Conservation (phyloP, 176 grass and related monocot species). For the Aegilops longissima region DNA sequence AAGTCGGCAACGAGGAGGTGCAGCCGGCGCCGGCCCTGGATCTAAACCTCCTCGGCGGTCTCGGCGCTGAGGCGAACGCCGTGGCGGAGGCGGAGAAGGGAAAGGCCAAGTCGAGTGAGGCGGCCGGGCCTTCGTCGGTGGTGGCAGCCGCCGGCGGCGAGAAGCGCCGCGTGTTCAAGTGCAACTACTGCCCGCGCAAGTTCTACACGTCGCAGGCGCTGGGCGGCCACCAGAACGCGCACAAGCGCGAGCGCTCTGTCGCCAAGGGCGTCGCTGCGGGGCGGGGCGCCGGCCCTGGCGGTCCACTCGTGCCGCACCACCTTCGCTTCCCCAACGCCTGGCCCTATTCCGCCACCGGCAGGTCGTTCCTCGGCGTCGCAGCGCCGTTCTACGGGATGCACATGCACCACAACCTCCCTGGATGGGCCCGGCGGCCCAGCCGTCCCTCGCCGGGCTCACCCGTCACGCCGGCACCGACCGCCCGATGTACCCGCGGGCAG, state of each 20-base stretch:
- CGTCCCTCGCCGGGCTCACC: neutral
- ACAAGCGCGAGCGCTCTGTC: constrained; percentile 93
- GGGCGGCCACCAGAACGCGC: constrained; percentile 96
- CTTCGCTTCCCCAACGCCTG: constrained; percentile 24
- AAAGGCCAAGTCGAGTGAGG: too few species aligned
- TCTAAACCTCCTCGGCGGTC: too few species aligned
- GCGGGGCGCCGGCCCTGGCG: neutral
- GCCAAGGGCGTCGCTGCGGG: constrained; percentile 49
- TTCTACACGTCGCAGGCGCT: constrained; percentile 97
- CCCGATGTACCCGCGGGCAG: neutral
- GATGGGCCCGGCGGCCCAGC: constrained; percentile 11
- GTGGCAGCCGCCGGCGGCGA: neutral
- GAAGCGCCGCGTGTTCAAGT: constrained; percentile 61
- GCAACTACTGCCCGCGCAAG: constrained; percentile 85
- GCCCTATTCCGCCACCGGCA: constrained; percentile 15
- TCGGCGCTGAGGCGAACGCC: too few species aligned
- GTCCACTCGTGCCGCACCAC: constrained; percentile 27
- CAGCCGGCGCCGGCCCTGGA: too few species aligned
- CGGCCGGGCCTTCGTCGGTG: neutral
- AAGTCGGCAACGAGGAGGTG: neutral
- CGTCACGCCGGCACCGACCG: neutral
- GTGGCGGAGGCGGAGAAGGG: too few species aligned
- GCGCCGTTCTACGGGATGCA: constrained; percentile 34
- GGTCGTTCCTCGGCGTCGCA: constrained; percentile 8
- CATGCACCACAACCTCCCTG: neutral